Conservation (phyloP, 257 asterid species). For the Avicennia marina region DNA sequence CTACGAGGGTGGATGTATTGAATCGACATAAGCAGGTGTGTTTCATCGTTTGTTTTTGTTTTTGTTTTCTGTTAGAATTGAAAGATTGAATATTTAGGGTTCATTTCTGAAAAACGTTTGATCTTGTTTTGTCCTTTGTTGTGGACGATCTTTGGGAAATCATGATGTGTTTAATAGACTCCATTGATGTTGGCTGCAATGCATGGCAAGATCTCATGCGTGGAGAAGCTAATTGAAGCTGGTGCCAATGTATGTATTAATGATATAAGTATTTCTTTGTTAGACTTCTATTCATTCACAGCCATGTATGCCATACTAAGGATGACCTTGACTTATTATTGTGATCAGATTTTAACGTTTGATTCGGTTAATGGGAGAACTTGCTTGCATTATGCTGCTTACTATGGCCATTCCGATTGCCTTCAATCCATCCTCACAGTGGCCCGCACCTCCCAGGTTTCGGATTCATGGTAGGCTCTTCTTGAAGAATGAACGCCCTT, state of each 20-base stretch:
- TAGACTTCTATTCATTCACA: neutral
- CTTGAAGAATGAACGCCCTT: neutral
- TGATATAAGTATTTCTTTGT: no score
- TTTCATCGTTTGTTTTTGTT: neutral
- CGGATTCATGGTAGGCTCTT: neutral
- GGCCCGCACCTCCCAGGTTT: neutral
- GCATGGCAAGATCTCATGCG: constrained; percentile 91
- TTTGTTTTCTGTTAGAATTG: no score
- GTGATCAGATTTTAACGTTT: neutral
- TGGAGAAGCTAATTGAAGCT: constrained; percentile 69
- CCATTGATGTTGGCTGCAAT: constrained; percentile 97
- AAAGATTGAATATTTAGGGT: neutral
- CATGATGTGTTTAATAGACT: constrained; percentile 47
- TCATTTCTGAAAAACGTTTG: constrained; percentile 4
- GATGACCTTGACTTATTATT: no score
- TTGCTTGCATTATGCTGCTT: neutral
- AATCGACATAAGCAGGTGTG: constrained; percentile 81
- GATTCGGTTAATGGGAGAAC: neutral
- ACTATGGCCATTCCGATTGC: neutral
- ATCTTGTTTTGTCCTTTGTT: constrained; percentile 13
- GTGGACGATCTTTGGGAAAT: constrained; percentile 14
- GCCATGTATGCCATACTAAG: no score
- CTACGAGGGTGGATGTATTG: constrained; percentile 66
- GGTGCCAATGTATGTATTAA: constrained; percentile 51
- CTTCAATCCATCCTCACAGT: neutral